Conservation (phyloP, 2,329 filamentous ascomycete genomes). For the Phoma herbarum region DNA sequence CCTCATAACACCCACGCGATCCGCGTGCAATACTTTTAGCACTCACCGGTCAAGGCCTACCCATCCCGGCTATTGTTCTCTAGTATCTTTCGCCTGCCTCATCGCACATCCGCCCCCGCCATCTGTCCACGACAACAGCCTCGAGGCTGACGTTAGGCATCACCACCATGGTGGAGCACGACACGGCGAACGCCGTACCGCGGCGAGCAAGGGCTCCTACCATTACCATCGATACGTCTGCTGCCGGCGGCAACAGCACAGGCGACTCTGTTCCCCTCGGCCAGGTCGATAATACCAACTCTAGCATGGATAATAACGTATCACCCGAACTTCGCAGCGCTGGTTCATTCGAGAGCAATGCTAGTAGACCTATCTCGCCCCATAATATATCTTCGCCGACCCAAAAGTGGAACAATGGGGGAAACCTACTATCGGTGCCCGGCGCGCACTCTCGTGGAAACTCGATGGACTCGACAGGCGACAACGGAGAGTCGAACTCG, state of each 20-base stretch:
- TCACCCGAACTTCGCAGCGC: conserved; percentile 62
- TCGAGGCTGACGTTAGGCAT: conserved; percentile 29
- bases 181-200: conserved; percentile 37
- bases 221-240: conserved; percentile 63
- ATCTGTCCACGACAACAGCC: conserved; percentile 18
- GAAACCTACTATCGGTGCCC: conserved; percentile 70
- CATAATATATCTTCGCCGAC: conserved; percentile 73
- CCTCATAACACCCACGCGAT: not conserved
- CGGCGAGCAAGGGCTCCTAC: conserved; percentile 57
- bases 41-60: conserved; percentile 45
- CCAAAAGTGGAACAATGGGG: conserved; percentile 62
- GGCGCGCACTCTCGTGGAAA: conserved; percentile 69
- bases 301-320: conserved; percentile 22
- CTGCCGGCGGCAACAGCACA: conserved; percentile 52
- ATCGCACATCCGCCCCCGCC: conserved; percentile 31
- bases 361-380: conserved; percentile 71
- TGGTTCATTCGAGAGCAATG: conserved; percentile 71
- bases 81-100: conserved; percentile 37
- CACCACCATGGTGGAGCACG: conserved; percentile 43
- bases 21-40: conserved; percentile 4
- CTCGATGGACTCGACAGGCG: conserved; percentile 70
- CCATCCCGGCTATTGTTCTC: conserved; percentile 34
- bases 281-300: conserved; percentile 41
- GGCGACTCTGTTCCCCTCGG: conserved; percentile 47
- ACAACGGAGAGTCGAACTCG: conserved; percentile 62